Evolutionary conservation across 768 basidiomycete species (phyloP).

Genomic region (Tricholoma saponaceum): DNA sequence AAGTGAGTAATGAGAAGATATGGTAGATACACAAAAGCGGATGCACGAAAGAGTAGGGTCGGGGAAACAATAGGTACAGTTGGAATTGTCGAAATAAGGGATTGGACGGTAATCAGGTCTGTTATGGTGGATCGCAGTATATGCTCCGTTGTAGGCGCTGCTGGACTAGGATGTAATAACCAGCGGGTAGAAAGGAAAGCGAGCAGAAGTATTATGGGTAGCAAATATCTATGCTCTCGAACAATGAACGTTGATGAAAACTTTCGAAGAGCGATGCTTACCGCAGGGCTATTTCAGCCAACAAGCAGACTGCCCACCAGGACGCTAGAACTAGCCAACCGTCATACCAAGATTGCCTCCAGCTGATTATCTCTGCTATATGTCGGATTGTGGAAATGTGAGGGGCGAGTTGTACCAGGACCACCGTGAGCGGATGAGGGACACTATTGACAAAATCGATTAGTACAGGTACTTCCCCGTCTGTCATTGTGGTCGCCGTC

Average conservation of each 20-base stretch:
- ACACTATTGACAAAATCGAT: constrained; percentile 52
- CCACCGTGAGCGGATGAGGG: constrained; percentile 56
- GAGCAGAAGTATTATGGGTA: constrained; percentile 8
- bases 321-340: constrained; percentile 60
- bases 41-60: constrained; percentile 46
- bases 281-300: constrained; percentile 45
- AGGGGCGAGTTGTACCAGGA: constrained; percentile 61
- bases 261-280: not conserved
- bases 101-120: constrained; percentile 63
- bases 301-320: constrained; percentile 80
- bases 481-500: too few species aligned
- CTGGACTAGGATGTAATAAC: constrained; percentile 10
- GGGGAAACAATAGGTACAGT: constrained; percentile 20
- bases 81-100: constrained; percentile 45
- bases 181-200: constrained; percentile 4
- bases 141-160: constrained; percentile 47
- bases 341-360: constrained; percentile 57
- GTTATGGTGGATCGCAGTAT: constrained; percentile 51
- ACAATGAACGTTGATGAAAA: not conserved
- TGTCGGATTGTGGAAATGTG: constrained; percentile 40
- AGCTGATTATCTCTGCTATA: constrained; percentile 47
- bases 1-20: constrained; percentile 64
- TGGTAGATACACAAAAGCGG: constrained; percentile 54
- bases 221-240: constrained; percentile 13
- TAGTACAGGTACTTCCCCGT: constrained; percentile 7